Percentiles rank a stretch among this genome's conserved stretches.
Evolutionary conservation across 2,329 filamentous ascomycete species (phyloP).

Genomic region (Nannizziopsis barbatae): DNA sequence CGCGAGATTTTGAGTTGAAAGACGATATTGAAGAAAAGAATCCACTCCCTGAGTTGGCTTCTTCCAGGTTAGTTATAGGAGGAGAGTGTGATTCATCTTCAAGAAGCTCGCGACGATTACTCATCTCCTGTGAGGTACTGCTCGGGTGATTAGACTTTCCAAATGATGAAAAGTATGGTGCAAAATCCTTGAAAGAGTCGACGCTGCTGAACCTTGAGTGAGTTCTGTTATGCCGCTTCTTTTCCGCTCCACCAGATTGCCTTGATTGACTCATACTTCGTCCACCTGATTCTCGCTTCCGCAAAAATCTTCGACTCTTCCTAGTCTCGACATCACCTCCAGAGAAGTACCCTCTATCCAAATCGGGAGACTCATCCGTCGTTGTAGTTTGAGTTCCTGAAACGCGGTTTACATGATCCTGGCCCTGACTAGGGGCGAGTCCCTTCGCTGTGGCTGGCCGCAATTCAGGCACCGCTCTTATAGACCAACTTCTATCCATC

Average conservation of each 20-base stretch:
- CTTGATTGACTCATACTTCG: conserved; percentile 47
- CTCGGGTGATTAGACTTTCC: conserved; percentile 59
- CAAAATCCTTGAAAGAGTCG: conserved; percentile 56
- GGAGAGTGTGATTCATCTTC: conserved; percentile 39
- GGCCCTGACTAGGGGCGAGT: conserved; percentile 21
- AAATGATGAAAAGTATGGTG: conserved; percentile 43
- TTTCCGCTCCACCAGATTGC: conserved; percentile 66
- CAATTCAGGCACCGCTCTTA: conserved; percentile 32
- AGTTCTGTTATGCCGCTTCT: conserved; percentile 56
- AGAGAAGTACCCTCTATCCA: conserved; percentile 88
- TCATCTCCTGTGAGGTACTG: background rate
- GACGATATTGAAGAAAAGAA: conserved; percentile 39
- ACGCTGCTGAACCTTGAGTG: conserved; percentile 71
- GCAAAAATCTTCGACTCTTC: conserved; percentile 60
- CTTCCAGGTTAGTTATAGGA: conserved; percentile 47
- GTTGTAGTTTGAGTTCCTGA: conserved; percentile 22
- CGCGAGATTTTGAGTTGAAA: conserved; percentile 36
- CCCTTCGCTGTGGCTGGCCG: conserved; percentile 28
- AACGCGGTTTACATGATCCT: conserved; percentile 24
- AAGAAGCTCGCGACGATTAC: conserved; percentile 19
- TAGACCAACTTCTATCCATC: conserved; percentile 49
- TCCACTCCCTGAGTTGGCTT: conserved; percentile 31
- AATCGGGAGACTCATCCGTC: conserved; percentile 40
- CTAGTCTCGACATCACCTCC: conserved; percentile 71
- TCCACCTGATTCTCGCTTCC: conserved; percentile 50